Conservation (phyloP, 345 rosid species). For the Trapa incisa region DNA sequence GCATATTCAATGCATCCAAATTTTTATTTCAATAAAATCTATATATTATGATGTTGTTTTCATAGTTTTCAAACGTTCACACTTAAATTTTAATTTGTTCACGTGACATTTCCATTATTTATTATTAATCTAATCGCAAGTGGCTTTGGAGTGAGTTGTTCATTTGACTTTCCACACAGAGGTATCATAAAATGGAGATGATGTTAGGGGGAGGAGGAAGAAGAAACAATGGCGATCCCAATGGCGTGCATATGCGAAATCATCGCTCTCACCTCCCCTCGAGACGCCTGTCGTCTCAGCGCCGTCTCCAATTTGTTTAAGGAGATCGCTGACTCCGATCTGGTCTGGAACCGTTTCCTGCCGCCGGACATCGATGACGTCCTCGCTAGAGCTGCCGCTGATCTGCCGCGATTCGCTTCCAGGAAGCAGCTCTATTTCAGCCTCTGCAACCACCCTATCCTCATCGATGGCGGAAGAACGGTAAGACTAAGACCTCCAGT, state of each 20-base stretch:
- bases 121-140: too few species aligned
- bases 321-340: constrained; percentile 19
- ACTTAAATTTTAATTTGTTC: too few species aligned
- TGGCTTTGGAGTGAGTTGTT: too few species aligned
- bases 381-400: background rate
- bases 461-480: constrained; percentile 20
- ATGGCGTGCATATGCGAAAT: constrained; percentile 9
- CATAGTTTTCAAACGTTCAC: too few species aligned
- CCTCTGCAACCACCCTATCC: constrained; percentile 19
- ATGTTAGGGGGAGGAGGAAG: too few species aligned
- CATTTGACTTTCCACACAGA: too few species aligned
- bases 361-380: constrained; percentile 12
- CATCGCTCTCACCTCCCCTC: constrained; percentile 16
- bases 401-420: background rate
- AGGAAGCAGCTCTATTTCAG: constrained; percentile 18
- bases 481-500: constrained; percentile 1
- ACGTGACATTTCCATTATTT: too few species aligned
- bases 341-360: constrained; percentile 19
- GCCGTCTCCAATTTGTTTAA: constrained; percentile 12
- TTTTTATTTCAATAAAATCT: too few species aligned
- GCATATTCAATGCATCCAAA: too few species aligned
- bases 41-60: too few species aligned
- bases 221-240: background rate
- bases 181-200: too few species aligned
- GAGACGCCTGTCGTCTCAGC: constrained; percentile 15